Evolutionary conservation across 2,329 filamentous ascomycete genomes (phyloP), one percentile per base, ranked within the genome.

Genomic region (Botrytis fragariae): DNA sequence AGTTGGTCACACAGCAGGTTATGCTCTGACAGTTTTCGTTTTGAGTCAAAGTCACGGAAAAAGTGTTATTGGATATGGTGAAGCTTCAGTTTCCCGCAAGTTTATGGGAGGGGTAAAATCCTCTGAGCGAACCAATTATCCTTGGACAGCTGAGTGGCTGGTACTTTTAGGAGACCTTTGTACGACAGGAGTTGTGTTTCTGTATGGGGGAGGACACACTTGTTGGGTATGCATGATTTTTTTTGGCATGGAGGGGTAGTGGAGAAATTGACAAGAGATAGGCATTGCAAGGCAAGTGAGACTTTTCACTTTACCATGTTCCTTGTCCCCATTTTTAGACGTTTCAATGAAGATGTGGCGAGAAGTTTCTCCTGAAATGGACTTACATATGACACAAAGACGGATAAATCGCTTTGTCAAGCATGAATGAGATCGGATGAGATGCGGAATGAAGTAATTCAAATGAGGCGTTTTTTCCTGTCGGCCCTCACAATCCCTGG

Each of bases 111-210:
- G 61, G 37, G 70, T 44, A 37, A 22, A 67, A 67, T 48, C 44
- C 45, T 57, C 12, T 42, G 45, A 72, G 7, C 35, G 8, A 72
- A 72, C 61, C 35, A 59, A 42, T 7, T 54, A 67, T 35, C 70
- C 70, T 32, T 72, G 70, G 37, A 72, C 20, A 45, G 70, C 61
- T 72, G 70, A 72, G 35, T 45, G 65, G 25, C 65, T 42, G 10
- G 25, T 57, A 37, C 25, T 57, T 57, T 68, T 42, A n/a, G 25
- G 16, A 14, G 4, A 57, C 8, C 20, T 65, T 48, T 18, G 63
- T 65, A 35, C 20, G 45, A 35, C 44, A 48, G 9, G 9, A 68
- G 64, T 68, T 54, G 57, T 45, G 29, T 63, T 42, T 65, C 35
- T 63, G 35, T 32, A 16, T 48, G 5, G 32, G 32, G 35, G 18